Percentiles rank a stretch among this genome's conserved stretches.
Conservation (phyloP, 2,329 filamentous ascomycete species). For the Cryphonectria radicalis region DNA sequence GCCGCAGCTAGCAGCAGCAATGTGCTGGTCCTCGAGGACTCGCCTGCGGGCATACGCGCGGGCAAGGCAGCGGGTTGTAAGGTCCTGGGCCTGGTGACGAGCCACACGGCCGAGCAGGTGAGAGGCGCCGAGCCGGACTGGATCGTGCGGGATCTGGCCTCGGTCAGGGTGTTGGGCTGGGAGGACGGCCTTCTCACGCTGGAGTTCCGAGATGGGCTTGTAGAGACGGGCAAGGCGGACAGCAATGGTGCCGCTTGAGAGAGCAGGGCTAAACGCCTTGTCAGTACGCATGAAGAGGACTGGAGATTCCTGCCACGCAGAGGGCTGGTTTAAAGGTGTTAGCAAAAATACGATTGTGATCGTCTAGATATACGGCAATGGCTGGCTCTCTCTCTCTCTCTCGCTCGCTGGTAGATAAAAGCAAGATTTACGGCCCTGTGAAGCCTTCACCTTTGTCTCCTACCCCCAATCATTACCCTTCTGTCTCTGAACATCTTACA, state of each 20-base stretch:
- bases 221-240: slow-evolving; percentile 28
- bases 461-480: background rate
- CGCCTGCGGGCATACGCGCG: slow-evolving; percentile 80
- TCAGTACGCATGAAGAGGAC: background rate
- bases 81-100: slow-evolving; percentile 84
- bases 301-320: background rate
- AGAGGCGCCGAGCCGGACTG: slow-evolving; percentile 81
- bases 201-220: slow-evolving; percentile 67
- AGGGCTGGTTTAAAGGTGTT: background rate
- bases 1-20: slow-evolving; percentile 39
- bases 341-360: background rate
- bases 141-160: slow-evolving; percentile 79
- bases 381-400: too few relatives aligned
- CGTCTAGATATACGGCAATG: background rate
- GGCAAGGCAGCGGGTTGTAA: slow-evolving; percentile 86
- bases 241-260: slow-evolving; percentile 9
- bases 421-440: background rate
- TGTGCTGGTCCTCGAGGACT: slow-evolving; percentile 85
- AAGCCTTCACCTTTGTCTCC: background rate
- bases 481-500: background rate
- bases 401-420: background rate
- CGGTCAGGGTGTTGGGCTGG: slow-evolving; percentile 66
- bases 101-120: slow-evolving; percentile 75
- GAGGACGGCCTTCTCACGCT: slow-evolving; percentile 65
- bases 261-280: background rate